Evolutionary conservation across 108 stramenopile genomes (phyloP).

Genomic region (Fistulifera pelliculosa): DNA sequence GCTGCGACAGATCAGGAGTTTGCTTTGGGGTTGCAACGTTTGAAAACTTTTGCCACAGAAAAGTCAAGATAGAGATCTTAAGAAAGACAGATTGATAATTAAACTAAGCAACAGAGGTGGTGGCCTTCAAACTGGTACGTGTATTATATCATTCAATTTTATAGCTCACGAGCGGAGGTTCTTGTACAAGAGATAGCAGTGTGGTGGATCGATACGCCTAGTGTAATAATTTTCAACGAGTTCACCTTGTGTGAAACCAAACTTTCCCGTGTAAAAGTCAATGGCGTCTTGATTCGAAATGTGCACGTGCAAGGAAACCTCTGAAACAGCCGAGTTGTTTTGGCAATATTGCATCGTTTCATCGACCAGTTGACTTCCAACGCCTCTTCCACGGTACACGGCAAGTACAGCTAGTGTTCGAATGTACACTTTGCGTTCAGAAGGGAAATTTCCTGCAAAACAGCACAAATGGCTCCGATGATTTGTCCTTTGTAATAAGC

Average conservation of each 20-base stretch:
- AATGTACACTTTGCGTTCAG: constrained; percentile 76
- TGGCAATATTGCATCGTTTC: constrained; percentile 63
- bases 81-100: no score
- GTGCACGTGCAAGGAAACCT: constrained; percentile 93
- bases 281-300: constrained; percentile 90
- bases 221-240: constrained; percentile 94
- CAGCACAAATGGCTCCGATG: constrained; percentile 77
- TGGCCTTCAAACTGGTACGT: no score
- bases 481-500: constrained; percentile 83
- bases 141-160: no score
- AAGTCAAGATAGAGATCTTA: constrained; percentile 1
- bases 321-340: constrained; percentile 8
- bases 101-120: no score
- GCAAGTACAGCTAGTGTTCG: constrained; percentile 96
- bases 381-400: constrained; percentile 79
- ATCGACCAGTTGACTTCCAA: constrained; percentile 85
- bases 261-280: constrained; percentile 76
- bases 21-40: constrained; percentile 51
- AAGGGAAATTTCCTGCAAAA: constrained; percentile 36
- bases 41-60: constrained; percentile 34
- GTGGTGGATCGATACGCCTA: constrained; percentile 91
- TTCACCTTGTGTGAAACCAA: constrained; percentile 86
- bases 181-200: constrained; percentile 90
- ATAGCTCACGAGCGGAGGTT: constrained; percentile 11
- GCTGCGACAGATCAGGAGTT: constrained; percentile 74